These are phyloP conservation scores for Ambispora gerdemannii DNA, from an alignment of 192 early-diverging fungal species.

Conservation along the genomic window DNA sequence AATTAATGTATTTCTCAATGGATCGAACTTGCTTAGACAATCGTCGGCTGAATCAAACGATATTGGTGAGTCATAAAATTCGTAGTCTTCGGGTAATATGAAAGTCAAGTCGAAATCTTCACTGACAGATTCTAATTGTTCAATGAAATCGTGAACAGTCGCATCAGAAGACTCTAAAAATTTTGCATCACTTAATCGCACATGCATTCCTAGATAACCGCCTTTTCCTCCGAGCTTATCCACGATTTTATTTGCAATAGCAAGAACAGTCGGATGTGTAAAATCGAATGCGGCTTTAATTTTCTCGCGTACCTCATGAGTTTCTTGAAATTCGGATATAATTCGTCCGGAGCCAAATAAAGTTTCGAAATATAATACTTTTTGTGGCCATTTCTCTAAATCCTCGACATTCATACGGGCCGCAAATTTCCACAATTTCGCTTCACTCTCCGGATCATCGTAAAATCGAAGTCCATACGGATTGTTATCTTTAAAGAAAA, in stretches of 20 bases:
- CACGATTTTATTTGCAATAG: slow-evolving; percentile 38
- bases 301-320: slow-evolving; percentile 28
- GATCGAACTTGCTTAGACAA: slow-evolving; percentile 31
- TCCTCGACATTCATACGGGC: slow-evolving; percentile 39
- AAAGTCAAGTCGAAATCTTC: slow-evolving; percentile 8
- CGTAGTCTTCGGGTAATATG: not conserved
- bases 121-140: not conserved
- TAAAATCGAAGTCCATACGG: slow-evolving; percentile 46
- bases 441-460: slow-evolving; percentile 35
- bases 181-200: slow-evolving; percentile 34
- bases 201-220: slow-evolving; percentile 33
- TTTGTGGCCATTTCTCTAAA: slow-evolving; percentile 37
- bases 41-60: not conserved
- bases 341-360: slow-evolving; percentile 45
- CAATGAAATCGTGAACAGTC: not conserved
- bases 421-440: slow-evolving; percentile 28
- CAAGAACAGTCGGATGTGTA: slow-evolving; percentile 38
- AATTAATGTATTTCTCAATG: slow-evolving; percentile 38
- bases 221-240: slow-evolving; percentile 38
- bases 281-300: slow-evolving; percentile 34
- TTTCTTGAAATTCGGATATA: slow-evolving; percentile 36
- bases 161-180: slow-evolving; percentile 14
- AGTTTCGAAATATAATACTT: slow-evolving; percentile 47
- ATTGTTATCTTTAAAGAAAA: slow-evolving; percentile 41
- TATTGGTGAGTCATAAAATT: not conserved